phyloP scores from a whole-genome alignment of 768 basidiomycete species.

The Pulveroboletus sp. region DNA sequence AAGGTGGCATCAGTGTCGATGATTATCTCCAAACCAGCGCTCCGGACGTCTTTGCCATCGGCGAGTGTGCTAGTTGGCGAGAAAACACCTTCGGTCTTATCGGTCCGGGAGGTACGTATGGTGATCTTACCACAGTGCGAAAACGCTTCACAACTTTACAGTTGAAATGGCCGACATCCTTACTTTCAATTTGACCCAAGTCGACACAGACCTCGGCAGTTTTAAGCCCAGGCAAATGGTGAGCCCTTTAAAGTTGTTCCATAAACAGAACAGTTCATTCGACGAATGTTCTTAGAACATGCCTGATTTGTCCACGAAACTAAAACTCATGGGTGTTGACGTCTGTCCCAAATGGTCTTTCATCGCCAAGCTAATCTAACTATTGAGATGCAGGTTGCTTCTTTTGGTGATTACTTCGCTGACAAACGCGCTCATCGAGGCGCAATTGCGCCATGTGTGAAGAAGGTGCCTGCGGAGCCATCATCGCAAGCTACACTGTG shows the following conservation, averaged over 20 bases:
- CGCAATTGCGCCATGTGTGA: no score
- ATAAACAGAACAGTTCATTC: no score
- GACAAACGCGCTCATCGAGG: constrained; percentile 40
- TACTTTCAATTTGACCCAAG: constrained; percentile 67
- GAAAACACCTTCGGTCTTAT: constrained; percentile 72
- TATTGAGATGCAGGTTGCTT: constrained; percentile 45
- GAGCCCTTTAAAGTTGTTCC: no score
- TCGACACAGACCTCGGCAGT: constrained; percentile 37
- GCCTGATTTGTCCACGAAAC: constrained; percentile 69
- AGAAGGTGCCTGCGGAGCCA: no score
- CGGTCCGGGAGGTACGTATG: constrained; percentile 56
- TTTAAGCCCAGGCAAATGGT: constrained; percentile 46
- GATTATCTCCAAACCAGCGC: constrained; percentile 57
- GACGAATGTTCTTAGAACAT: constrained; percentile 36
- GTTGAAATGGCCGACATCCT: constrained; percentile 76
- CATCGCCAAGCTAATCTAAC: not conserved
- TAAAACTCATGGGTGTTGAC: constrained; percentile 57
- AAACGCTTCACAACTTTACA: constrained; percentile 6
- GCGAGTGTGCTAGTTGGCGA: constrained; percentile 72
- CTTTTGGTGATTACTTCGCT: constrained; percentile 72
- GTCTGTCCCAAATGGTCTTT: constrained; percentile 28
- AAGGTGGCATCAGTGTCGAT: constrained; percentile 58
- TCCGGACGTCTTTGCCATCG: constrained; percentile 65
- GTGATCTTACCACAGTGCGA: not conserved
- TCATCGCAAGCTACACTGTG: no score